These are phyloP conservation scores for Hanseniaspora lachancei DNA, from an alignment of 805 yeast genomes.

Conservation along the genomic window DNA sequence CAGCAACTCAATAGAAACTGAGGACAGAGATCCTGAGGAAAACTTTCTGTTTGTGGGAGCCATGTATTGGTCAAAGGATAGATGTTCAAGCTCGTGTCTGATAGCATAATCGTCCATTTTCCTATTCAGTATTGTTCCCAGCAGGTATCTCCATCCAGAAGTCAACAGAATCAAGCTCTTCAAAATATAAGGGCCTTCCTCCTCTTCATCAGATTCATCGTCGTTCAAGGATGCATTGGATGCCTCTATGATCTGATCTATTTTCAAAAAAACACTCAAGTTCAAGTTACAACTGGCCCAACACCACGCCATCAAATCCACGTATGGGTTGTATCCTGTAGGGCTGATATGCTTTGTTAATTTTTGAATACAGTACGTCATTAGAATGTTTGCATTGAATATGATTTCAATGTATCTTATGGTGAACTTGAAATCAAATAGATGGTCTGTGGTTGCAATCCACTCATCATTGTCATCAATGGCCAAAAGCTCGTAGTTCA, in stretches of 20 bases:
- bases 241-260: slow-evolving; percentile 40
- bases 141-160: slow-evolving; percentile 46
- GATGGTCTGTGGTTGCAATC: slow-evolving; percentile 18
- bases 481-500: slow-evolving; percentile 22
- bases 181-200: slow-evolving; percentile 34
- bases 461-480: slow-evolving; percentile 27
- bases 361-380: slow-evolving; percentile 34
- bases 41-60: slow-evolving; percentile 54
- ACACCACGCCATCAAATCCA: slow-evolving; percentile 40
- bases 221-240: neutral
- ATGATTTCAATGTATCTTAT: slow-evolving; percentile 33
- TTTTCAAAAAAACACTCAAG: slow-evolving; percentile 46
- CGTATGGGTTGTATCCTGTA: slow-evolving; percentile 44
- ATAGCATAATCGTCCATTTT: slow-evolving; percentile 1
- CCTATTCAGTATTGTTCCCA: slow-evolving; percentile 45
- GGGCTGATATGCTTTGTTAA: slow-evolving; percentile 16
- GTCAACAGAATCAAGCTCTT: slow-evolving; percentile 46
- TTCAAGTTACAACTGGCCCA: slow-evolving; percentile 59
- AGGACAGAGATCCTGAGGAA: slow-evolving; percentile 34
- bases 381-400: slow-evolving; percentile 34
- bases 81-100: slow-evolving; percentile 46
- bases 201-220: slow-evolving; percentile 15
- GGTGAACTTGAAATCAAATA: slow-evolving; percentile 28
- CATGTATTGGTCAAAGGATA: slow-evolving; percentile 45
- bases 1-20: slow-evolving; percentile 8